Percentiles rank a stretch among this genome's conserved stretches.
Conservation (phyloP, 345 rosid species). For the Pistacia atlantica region DNA sequence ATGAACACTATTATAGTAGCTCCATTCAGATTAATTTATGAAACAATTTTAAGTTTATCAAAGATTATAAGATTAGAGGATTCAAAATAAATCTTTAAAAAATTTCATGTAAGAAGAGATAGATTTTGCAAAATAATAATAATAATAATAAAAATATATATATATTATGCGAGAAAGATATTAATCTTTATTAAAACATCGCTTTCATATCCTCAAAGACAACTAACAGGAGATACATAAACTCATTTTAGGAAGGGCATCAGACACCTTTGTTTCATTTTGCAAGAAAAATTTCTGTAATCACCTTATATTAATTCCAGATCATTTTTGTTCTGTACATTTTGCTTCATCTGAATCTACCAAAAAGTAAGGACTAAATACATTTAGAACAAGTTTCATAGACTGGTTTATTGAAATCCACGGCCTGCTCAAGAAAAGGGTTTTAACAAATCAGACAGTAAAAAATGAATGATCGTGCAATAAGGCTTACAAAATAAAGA, state of each 20-base stretch:
- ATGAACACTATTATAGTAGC: no score
- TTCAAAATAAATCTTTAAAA: no score
- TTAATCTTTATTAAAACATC: no score
- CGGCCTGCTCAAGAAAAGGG: slow-evolving; percentile 38
- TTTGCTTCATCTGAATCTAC: slow-evolving; percentile 32
- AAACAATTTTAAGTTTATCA: no score
- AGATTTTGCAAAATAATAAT: no score
- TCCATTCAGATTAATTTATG: no score
- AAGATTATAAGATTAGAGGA: no score
- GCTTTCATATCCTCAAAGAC: no score
- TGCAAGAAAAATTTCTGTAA: background rate
- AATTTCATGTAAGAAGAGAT: no score
- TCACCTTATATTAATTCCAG: background rate
- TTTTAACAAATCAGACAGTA: slow-evolving; percentile 2
- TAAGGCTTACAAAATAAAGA: background rate
- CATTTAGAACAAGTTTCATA: slow-evolving; percentile 64
- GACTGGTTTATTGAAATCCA: slow-evolving; percentile 70
- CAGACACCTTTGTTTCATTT: background rate
- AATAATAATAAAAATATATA: no score
- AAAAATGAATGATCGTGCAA: background rate
- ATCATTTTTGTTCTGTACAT: background rate
- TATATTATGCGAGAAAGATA: no score
- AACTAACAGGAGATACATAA: no score
- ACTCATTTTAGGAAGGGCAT: background rate
- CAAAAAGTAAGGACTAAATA: slow-evolving; percentile 55